These are phyloP conservation scores for Ustilago sp. DNA, from an alignment of 1,284 basidiomycete genomes.

Conservation along the genomic window DNA sequence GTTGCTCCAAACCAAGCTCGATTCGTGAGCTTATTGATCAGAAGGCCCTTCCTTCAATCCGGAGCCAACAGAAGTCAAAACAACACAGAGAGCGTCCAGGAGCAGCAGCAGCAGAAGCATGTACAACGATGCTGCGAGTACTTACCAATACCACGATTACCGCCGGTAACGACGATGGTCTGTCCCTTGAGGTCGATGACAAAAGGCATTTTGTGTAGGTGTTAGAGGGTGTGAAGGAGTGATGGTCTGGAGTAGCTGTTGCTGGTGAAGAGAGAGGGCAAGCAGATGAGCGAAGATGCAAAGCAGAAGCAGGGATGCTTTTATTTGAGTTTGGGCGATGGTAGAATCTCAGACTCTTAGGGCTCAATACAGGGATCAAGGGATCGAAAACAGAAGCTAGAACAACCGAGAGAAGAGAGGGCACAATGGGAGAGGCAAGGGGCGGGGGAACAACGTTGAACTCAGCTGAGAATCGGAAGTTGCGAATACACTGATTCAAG, in stretches of 20 bases:
- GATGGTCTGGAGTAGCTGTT: not conserved
- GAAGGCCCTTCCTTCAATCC: too few relatives aligned
- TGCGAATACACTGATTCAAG: not conserved
- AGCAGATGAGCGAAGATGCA: not conserved
- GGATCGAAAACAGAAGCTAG: not conserved
- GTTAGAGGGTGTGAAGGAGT: not conserved
- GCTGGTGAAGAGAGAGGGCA: not conserved
- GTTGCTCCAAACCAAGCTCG: too few relatives aligned
- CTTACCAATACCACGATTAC: constrained; percentile 68
- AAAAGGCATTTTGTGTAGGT: constrained; percentile 44
- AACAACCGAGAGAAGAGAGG: not conserved
- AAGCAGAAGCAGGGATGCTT: not conserved
- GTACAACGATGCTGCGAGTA: not conserved
- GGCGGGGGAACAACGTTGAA: constrained; percentile 10
- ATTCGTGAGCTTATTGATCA: too few relatives aligned
- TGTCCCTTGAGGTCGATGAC: constrained; percentile 56
- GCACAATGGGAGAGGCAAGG: not conserved
- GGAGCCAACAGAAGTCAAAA: constrained; percentile 44
- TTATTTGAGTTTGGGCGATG: constrained; percentile 3
- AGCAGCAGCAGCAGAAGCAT: not conserved
- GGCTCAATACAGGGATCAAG: not conserved
- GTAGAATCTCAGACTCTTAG: not conserved
- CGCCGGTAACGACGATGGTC: constrained; percentile 73
- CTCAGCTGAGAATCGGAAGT: constrained; percentile 14
- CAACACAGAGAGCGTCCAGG: not conserved